phyloP scores from a whole-genome alignment of 2,329 filamentous ascomycete species.

The Orbilia ellipsospora region DNA sequence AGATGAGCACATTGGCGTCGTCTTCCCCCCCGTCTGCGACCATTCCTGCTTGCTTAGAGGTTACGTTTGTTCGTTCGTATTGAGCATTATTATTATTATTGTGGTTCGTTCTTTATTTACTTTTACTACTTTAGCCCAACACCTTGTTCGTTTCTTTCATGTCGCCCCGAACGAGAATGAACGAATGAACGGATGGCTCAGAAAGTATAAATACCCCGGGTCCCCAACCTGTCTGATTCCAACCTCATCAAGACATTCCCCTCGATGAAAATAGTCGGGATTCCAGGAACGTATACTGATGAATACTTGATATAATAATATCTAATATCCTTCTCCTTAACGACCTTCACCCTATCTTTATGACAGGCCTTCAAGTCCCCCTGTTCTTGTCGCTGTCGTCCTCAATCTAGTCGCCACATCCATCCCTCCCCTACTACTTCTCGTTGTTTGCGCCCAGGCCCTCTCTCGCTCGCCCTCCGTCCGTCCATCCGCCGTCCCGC shows the following conservation, averaged over 20 bases:
- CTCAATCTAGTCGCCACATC: not conserved
- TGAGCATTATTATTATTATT: not conserved
- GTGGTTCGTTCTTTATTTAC: no score
- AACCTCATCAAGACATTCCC: constrained; percentile 26
- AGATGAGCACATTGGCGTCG: constrained; percentile 53
- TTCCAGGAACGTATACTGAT: not conserved
- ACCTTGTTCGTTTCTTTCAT: constrained; percentile 40
- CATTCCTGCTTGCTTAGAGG: not conserved
- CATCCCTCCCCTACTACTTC: constrained; percentile 1
- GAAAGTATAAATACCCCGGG: constrained; percentile 55
- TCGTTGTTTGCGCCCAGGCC: constrained; percentile 41
- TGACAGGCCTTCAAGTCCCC: not conserved
- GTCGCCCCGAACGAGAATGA: constrained; percentile 1
- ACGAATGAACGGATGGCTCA: no score
- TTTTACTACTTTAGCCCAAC: constrained; percentile 22
- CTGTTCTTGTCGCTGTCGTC: not conserved
- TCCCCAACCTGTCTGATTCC: constrained; percentile 41
- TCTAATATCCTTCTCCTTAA: no score
- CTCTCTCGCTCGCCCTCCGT: constrained; percentile 26
- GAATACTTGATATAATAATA: not conserved
- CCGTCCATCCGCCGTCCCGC: constrained; percentile 15
- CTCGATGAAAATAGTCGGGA: constrained; percentile 18
- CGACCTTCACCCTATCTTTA: not conserved
- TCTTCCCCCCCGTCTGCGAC: constrained; percentile 1
- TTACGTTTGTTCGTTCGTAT: constrained; percentile 1